Conservation (phyloP, 495 filamentous ascomycete genomes). For the Cercophora newfieldiana region DNA sequence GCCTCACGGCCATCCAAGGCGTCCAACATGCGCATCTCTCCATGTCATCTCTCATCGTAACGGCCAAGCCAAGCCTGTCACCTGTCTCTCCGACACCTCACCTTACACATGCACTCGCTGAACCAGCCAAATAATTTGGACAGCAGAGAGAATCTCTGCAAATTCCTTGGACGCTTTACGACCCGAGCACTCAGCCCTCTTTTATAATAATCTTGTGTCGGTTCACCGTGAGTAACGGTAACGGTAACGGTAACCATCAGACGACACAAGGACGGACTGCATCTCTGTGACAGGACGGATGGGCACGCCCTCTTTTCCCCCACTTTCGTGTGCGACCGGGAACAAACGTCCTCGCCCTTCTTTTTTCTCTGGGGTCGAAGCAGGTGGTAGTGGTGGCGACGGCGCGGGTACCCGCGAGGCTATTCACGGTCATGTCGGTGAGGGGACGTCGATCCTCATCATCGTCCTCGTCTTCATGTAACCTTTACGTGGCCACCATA, state of each 20-base stretch:
- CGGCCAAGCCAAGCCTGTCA: background rate
- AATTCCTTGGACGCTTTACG: background rate
- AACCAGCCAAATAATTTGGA: background rate
- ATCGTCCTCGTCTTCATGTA: too few species aligned
- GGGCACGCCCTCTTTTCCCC: background rate
- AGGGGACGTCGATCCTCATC: too few species aligned
- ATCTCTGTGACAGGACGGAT: background rate
- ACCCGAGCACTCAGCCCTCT: background rate
- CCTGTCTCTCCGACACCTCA: background rate
- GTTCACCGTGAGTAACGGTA: background rate
- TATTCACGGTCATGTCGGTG: background rate
- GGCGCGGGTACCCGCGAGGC: background rate
- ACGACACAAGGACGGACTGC: background rate
- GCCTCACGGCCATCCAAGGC: too few species aligned
- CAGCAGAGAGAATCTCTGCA: background rate
- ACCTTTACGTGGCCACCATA: too few species aligned
- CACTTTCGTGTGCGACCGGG: background rate
- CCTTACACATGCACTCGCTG: background rate
- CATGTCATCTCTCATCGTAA: too few species aligned
- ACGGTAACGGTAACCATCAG: background rate
- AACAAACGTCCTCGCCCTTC: background rate
- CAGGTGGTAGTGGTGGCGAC: background rate
- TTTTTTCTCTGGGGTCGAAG: background rate
- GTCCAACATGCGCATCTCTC: too few species aligned
- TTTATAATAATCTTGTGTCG: too few species aligned